phyloP scores from a whole-genome alignment of 2,329 filamentous ascomycete species.

The Tolypocladium amazonense region DNA sequence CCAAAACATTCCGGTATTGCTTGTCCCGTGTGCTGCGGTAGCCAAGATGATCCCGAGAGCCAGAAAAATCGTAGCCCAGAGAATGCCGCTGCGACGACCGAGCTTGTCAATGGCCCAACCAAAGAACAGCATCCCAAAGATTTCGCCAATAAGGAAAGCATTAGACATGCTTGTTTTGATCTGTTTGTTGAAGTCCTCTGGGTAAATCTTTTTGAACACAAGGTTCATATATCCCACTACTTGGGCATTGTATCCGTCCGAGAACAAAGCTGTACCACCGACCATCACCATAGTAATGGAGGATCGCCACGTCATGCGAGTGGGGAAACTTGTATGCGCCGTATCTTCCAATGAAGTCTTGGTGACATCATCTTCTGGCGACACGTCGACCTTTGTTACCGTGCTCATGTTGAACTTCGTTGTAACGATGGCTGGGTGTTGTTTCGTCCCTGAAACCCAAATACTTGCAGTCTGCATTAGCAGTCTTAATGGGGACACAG shows the following conservation, averaged over 20 bases:
- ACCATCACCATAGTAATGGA: constrained; percentile 12
- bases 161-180: constrained; percentile 29
- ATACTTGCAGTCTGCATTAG: not conserved
- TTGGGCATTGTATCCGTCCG: constrained; percentile 23
- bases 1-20: constrained; percentile 35
- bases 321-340: not conserved
- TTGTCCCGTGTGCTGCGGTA: constrained; percentile 29
- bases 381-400: not conserved
- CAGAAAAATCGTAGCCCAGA: constrained; percentile 33
- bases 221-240: constrained; percentile 22
- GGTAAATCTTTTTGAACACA: constrained; percentile 18
- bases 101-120: constrained; percentile 33
- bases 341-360: not conserved
- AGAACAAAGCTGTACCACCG: constrained; percentile 18
- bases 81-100: constrained; percentile 32
- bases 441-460: not conserved
- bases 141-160: constrained; percentile 27
- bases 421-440: not conserved
- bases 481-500: too few species aligned
- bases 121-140: constrained; percentile 28
- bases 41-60: constrained; percentile 33
- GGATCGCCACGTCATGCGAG: not conserved
- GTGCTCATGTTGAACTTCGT: not conserved
- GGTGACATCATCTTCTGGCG: not conserved
- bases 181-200: constrained; percentile 17